phyloP scores from a whole-genome alignment of 1,284 basidiomycete genomes.

The Malassezia brasiliensis region DNA sequence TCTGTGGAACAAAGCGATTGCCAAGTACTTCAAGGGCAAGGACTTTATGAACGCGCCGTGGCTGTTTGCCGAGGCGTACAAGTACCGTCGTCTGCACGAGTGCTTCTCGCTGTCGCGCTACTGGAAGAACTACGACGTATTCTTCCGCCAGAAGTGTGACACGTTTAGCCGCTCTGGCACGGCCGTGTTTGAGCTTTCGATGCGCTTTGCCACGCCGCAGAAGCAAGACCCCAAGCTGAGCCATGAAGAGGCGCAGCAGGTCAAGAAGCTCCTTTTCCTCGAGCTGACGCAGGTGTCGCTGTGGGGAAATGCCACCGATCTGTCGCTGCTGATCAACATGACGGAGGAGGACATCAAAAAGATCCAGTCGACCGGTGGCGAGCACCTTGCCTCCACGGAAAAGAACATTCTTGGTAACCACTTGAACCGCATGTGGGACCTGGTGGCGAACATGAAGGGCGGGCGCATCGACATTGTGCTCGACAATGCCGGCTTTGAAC shows the following conservation, averaged over 20 bases:
- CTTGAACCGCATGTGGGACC: constrained; percentile 69
- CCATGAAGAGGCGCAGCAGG: constrained; percentile 59
- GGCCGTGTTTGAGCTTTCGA: constrained; percentile 89
- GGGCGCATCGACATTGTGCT: constrained; percentile 51
- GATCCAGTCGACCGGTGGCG: constrained; percentile 91
- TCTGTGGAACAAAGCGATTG: constrained; percentile 76
- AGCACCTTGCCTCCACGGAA: constrained; percentile 86
- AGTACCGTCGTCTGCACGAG: constrained; percentile 86
- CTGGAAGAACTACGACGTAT: constrained; percentile 62
- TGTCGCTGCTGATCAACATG: constrained; percentile 95
- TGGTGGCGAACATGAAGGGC: constrained; percentile 58
- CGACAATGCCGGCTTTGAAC: constrained; percentile 83
- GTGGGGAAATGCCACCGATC: constrained; percentile 58
- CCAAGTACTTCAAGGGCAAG: constrained; percentile 74
- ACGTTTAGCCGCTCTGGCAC: constrained; percentile 86
- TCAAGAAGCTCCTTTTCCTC: constrained; percentile 80
- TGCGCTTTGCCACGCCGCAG: constrained; percentile 80
- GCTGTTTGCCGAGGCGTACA: constrained; percentile 77
- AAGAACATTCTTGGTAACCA: constrained; percentile 88
- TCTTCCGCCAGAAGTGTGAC: constrained; percentile 62
- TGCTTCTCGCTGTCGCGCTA: constrained; percentile 87
- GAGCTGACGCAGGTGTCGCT: constrained; percentile 67
- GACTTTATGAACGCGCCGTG: constrained; percentile 74
- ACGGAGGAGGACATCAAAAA: constrained; percentile 96
- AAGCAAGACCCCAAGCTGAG: constrained; percentile 52